Conservation (phyloP, 768 basidiomycete species). For the Mycena rosella region DNA sequence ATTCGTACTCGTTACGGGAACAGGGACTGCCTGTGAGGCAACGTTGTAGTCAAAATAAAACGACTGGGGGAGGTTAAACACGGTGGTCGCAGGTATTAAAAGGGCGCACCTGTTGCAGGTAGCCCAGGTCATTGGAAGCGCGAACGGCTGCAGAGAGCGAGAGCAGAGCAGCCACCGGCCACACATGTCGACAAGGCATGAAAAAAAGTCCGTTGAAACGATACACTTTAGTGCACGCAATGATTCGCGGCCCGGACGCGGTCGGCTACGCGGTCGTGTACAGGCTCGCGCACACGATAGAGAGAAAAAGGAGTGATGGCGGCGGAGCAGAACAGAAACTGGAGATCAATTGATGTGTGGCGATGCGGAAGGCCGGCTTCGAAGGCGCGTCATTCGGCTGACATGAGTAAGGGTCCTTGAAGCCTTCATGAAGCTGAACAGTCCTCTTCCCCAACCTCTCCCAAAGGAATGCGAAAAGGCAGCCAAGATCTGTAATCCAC, state of each 20-base stretch:
- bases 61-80: slow-evolving; percentile 45
- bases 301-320: too few relatives aligned
- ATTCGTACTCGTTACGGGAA: slow-evolving; percentile 54
- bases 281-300: too few relatives aligned
- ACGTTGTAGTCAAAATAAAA: slow-evolving; percentile 60
- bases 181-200: slow-evolving; percentile 5
- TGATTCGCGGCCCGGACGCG: too few relatives aligned
- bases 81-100: background rate
- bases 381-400: too few relatives aligned
- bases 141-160: slow-evolving; percentile 1
- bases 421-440: slow-evolving; percentile 60
- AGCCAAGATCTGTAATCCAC: slow-evolving; percentile 81
- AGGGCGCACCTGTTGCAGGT: slow-evolving; percentile 46
- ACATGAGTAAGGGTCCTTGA: too few relatives aligned
- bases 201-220: background rate
- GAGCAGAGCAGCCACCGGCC: slow-evolving; percentile 5
- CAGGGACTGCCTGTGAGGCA: slow-evolving; percentile 50
- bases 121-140: slow-evolving; percentile 28
- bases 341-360: too few relatives aligned
- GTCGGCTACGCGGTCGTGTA: too few relatives aligned
- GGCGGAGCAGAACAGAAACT: too few relatives aligned
- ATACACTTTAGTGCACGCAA: too few relatives aligned
- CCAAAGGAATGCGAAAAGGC: slow-evolving; percentile 91
- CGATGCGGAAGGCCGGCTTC: too few relatives aligned
- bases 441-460: slow-evolving; percentile 68